Evolutionary conservation across 352 stramenopile species (phyloP), one percentile per base, ranked within the genome.

Genomic region (Globisporangium middletonii): DNA sequence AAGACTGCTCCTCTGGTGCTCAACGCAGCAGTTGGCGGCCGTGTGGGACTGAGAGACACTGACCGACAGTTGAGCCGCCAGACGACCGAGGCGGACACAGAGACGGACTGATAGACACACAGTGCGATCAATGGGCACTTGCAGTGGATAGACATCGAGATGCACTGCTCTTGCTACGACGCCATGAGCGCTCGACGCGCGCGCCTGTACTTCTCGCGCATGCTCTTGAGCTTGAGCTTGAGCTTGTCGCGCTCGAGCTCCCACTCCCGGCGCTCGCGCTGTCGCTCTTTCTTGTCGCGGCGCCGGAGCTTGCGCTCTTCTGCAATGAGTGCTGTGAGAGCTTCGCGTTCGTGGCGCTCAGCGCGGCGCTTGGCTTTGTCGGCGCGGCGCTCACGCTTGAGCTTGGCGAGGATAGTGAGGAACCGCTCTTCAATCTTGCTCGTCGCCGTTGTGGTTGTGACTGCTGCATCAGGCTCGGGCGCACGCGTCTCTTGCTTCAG

Each of bases 181-280:
- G 33, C 5, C 1, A 5, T 12, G 33, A 38, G 33, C 33, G 33
- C 33, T 38, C 33, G 33, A 38, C 12, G 45, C 2, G 18, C 51
- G 8, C n/a, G n/a, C 16, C 41, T 48, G 15, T 41, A 47, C 23
- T 33, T 44, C 51, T 47, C n/a, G 15, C 51, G 51, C 26, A 57
- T 57, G 37, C 43, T 45, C 26, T 41, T 38, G 4, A 57, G 51
- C 26, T 57, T 45, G 26, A 57, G 38, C 35, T 38, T 37, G 35
- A 57, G 26, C 15, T 38, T 37, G 51, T 57, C 51, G 51, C 51
- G 37, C 51, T 57, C 51, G 6, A 57, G 37, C 27, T 49, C 38
- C 51, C 51, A 57, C 38, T 48, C 26, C 3, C 28, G 37, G 2
- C 38, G 37, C 9, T 57, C 51, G 7, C 44, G 43, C 51, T 28